Base-by-base conservation (phyloP, 192 early-diverging fungal genomes). In the Lobulomyces angularis region DNA sequence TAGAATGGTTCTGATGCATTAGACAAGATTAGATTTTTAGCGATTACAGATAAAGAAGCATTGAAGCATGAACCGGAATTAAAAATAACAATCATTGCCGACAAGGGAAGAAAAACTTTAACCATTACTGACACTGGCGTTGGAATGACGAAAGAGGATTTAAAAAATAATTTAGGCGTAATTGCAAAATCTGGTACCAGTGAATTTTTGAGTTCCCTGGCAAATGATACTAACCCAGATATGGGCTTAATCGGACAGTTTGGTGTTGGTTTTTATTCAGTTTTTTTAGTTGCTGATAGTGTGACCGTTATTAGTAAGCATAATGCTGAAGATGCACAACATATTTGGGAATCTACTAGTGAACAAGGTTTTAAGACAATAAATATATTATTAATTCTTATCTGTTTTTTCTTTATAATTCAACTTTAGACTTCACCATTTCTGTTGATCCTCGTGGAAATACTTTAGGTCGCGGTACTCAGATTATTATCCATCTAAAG, bases 251-350 rank as follows among this genome's bases (percentile, higher is more conserved):
- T 94, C 45, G 95, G 95, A 31, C 90, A 98, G 65, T 98, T 98
- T 62, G 95, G 95, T 78, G 92, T 97, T 21, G 92, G 95, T 24
- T 98, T 98, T 66, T 98, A 98, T 71, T 92, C 89, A 22, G 88
- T 86, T 11, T 98, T 90, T 57, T 60, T 93, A 61, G 86, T 90
- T 11, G 92, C 92, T 22, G 92, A 98, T 67, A 81, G 79, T 59
- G 91, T 98, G 24, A 71, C 78, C 5, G 93, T 98, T 11, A 79
- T 83, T 21, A 81, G 79, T 37, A 96, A 96, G 63, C 72, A 81
- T 48, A 91, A 95, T 38, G 75, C 80, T 21, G 80, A 75, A 21
- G 79, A 51, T 62, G 71, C 79, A 44, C 92, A 96, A 55, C 77
- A 88, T 65, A 75, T 95, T 48, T 98, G 95, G 95, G 79, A 87